phyloP scores from a whole-genome alignment of 108 stramenopile genomes.

The Skeletonema costatum region DNA sequence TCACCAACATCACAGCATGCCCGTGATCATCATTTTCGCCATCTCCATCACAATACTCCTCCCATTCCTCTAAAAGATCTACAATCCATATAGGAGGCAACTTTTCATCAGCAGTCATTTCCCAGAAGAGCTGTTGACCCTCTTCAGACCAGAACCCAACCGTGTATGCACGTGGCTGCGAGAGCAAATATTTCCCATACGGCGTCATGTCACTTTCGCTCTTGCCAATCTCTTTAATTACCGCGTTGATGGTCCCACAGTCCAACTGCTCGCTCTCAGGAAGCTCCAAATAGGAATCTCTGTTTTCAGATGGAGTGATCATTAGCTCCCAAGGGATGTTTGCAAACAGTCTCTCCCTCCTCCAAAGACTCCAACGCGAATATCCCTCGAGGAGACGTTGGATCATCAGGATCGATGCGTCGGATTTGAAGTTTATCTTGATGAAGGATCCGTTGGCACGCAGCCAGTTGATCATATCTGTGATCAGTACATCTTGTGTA shows the following conservation, averaged over 20 bases:
- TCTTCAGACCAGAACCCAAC: conserved; percentile 56
- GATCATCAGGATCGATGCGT: conserved; percentile 22
- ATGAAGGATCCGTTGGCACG: conserved; percentile 33
- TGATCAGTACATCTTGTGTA: not conserved
- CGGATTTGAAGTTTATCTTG: conserved; percentile 28
- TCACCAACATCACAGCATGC: conserved; percentile 54
- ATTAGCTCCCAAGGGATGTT: conserved; percentile 50
- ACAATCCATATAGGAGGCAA: conserved; percentile 25
- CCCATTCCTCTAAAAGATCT: conserved; percentile 22
- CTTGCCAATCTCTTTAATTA: conserved; percentile 42
- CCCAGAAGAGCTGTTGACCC: conserved; percentile 43
- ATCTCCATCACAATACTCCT: conserved; percentile 33
- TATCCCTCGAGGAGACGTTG: conserved; percentile 44
- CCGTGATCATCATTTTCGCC: conserved; percentile 19
- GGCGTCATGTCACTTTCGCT: conserved; percentile 50
- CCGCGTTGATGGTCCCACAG: conserved; percentile 42
- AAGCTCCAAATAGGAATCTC: not conserved
- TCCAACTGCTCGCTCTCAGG: conserved; percentile 8
- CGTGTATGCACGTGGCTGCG: conserved; percentile 8
- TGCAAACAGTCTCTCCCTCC: conserved; percentile 39
- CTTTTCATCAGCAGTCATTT: conserved; percentile 30
- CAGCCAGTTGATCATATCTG: conserved; percentile 17
- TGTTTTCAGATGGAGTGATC: conserved; percentile 8
- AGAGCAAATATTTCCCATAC: conserved; percentile 55
- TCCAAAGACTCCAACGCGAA: conserved; percentile 50